These are phyloP conservation scores for Coemansia sp. DNA, from an alignment of 192 early-diverging fungal genomes.

Conservation along the genomic window DNA sequence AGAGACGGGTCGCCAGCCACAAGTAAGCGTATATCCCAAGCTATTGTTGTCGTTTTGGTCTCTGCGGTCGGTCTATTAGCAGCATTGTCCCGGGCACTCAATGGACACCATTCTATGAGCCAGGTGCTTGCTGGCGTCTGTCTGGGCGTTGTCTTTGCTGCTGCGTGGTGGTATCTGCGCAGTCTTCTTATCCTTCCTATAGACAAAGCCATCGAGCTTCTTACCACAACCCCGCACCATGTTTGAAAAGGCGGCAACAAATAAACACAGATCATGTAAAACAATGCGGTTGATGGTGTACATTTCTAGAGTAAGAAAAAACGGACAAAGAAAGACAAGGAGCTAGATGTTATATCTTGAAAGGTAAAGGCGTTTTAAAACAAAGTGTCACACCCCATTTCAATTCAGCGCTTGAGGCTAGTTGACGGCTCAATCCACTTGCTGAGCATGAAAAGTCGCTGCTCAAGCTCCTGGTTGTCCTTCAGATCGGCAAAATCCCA, in stretches of 20 bases:
- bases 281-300: constrained; percentile 5
- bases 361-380: background rate
- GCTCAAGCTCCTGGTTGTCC: constrained; percentile 56
- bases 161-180: constrained; percentile 28
- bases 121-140: constrained; percentile 39
- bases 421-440: constrained; percentile 49
- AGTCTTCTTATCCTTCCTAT: constrained; percentile 4
- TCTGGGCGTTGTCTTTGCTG: constrained; percentile 26
- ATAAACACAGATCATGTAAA: background rate
- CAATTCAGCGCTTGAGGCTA: background rate
- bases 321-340: background rate
- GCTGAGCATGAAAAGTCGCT: constrained; percentile 53
- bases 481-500: constrained; percentile 51
- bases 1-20: background rate
- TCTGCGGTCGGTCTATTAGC: constrained; percentile 5
- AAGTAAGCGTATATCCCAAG: background rate
- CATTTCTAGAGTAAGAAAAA: constrained; percentile 1
- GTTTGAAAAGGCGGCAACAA: background rate
- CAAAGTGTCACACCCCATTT: no score
- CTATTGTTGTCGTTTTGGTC: background rate
- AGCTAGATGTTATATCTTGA: constrained; percentile 1
- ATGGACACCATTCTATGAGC: constrained; percentile 32
- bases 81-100: constrained; percentile 42
- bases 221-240: background rate
- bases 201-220: background rate